phyloP scores from a whole-genome alignment of 805 yeast genomes.

The Trichomonascus vanleenenianus region DNA sequence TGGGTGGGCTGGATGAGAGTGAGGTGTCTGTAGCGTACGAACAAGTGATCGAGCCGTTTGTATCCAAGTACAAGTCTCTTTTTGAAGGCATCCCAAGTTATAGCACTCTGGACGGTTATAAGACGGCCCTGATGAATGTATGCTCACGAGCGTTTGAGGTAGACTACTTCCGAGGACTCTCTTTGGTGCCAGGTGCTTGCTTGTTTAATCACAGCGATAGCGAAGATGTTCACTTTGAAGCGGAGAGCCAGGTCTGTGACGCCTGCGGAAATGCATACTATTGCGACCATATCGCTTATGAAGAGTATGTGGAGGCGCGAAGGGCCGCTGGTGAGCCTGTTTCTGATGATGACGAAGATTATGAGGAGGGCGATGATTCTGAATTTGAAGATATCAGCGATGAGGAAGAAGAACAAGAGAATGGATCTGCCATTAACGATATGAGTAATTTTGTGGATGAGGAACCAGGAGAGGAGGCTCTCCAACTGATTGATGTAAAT shows the following conservation, averaged over 20 bases:
- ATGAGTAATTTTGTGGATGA: slow-evolving; percentile 13
- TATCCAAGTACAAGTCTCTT: slow-evolving; percentile 11
- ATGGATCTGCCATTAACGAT: neutral
- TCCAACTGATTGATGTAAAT: slow-evolving; percentile 25
- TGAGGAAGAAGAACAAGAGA: slow-evolving; percentile 6
- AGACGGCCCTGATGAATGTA: slow-evolving; percentile 49
- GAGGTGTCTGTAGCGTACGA: slow-evolving; percentile 36
- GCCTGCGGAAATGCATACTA: slow-evolving; percentile 40
- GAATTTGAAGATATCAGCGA: slow-evolving; percentile 15
- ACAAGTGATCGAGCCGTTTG: slow-evolving; percentile 28
- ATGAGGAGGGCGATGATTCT: slow-evolving; percentile 9
- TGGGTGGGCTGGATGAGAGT: slow-evolving; percentile 50
- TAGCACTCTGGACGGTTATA: slow-evolving; percentile 26
- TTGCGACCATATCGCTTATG: slow-evolving; percentile 33
- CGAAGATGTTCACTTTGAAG: slow-evolving; percentile 64
- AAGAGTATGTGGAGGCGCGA: slow-evolving; percentile 15
- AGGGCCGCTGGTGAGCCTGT: slow-evolving; percentile 6
- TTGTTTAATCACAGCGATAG: slow-evolving; percentile 65
- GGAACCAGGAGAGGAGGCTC: slow-evolving; percentile 17
- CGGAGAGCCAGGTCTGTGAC: slow-evolving; percentile 44
- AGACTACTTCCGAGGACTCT: slow-evolving; percentile 66
- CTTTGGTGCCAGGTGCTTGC: slow-evolving; percentile 87
- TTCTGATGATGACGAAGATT: slow-evolving; percentile 12
- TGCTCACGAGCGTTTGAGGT: slow-evolving; percentile 77
- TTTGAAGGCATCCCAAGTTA: slow-evolving; percentile 14